Conservation (phyloP, 164 flowering plant species). For the Cinnamomum chago region DNA sequence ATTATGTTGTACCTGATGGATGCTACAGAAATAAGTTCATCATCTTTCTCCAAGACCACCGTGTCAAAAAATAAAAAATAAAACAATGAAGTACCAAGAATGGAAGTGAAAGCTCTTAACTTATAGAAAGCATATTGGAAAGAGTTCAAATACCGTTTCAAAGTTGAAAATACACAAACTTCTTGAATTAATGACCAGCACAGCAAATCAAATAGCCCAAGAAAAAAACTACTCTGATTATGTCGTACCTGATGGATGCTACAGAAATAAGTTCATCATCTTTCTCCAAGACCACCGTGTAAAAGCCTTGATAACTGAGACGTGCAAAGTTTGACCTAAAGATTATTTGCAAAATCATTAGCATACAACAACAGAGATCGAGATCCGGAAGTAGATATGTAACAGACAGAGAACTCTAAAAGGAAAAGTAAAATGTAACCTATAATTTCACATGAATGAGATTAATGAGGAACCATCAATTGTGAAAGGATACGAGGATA, state of each 20-base stretch:
- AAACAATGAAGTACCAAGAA: too few species aligned
- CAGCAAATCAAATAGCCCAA: not conserved
- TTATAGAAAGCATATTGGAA: too few species aligned
- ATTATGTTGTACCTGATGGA: slow-evolving; percentile 62
- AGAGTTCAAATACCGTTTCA: too few species aligned
- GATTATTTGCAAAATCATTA: slow-evolving; percentile 12
- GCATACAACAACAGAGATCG: not conserved
- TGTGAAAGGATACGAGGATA: too few species aligned
- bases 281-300: slow-evolving; percentile 78
- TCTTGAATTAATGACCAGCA: too few species aligned
- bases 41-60: slow-evolving; percentile 77
- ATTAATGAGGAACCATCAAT: not conserved
- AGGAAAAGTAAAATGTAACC: too few species aligned
- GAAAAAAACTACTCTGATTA: too few species aligned
- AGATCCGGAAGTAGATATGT: not conserved
- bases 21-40: slow-evolving; percentile 73
- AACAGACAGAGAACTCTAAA: not conserved
- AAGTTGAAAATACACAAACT: too few species aligned
- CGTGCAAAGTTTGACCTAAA: slow-evolving; percentile 81
- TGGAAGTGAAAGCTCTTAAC: too few species aligned
- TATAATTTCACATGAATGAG: too few species aligned
- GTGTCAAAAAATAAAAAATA: slow-evolving; percentile 23
- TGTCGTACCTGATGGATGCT: slow-evolving; percentile 81
- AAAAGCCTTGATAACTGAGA: slow-evolving; percentile 77
- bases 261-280: slow-evolving; percentile 70